Evolutionary conservation across 768 basidiomycete genomes (phyloP).

Genomic region (Naematelia encephala): DNA sequence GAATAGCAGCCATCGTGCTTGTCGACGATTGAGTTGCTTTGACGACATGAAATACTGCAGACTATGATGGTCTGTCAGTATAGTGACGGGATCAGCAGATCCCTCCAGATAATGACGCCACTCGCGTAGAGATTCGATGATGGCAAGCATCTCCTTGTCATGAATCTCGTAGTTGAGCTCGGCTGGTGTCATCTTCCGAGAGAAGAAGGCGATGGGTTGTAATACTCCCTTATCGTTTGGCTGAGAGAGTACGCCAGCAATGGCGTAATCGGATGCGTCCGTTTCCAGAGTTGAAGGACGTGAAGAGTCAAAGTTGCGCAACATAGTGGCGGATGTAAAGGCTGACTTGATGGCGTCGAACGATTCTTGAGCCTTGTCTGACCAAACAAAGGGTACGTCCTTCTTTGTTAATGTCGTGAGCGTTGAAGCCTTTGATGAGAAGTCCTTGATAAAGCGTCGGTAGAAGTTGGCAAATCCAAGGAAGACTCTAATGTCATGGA

Average conservation of each 20-base stretch:
- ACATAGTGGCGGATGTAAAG: conserved; percentile 22
- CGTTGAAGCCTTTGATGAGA: conserved; percentile 15
- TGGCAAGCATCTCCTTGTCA: conserved; percentile 58
- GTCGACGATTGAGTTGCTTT: conserved; percentile 52
- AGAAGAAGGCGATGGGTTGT: conserved; percentile 22
- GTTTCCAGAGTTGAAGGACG: conserved; percentile 20
- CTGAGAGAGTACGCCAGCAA: conserved; percentile 47
- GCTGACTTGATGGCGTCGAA: conserved; percentile 18
- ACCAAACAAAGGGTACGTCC: conserved; percentile 5
- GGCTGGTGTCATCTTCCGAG: conserved; percentile 24
- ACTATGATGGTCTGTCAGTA: conserved; percentile 10
- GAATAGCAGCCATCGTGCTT: conserved; percentile 53
- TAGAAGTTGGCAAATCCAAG: conserved; percentile 33
- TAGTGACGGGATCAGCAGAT: neutral
- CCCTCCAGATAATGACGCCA: conserved; percentile 17
- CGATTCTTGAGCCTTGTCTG: neutral
- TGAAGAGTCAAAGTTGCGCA: conserved; percentile 16
- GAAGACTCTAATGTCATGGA: conserved; percentile 20
- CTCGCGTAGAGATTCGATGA: conserved; percentile 47
- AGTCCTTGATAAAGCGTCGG: conserved; percentile 27
- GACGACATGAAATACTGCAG: conserved; percentile 10
- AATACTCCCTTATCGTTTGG: neutral
- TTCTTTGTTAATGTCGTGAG: conserved; percentile 14
- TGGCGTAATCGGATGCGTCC: conserved; percentile 46
- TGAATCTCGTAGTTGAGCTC: conserved; percentile 58